These are phyloP conservation scores for Pichia gijzeniarum DNA, from an alignment of 805 yeast genomes.

Conservation along the genomic window DNA sequence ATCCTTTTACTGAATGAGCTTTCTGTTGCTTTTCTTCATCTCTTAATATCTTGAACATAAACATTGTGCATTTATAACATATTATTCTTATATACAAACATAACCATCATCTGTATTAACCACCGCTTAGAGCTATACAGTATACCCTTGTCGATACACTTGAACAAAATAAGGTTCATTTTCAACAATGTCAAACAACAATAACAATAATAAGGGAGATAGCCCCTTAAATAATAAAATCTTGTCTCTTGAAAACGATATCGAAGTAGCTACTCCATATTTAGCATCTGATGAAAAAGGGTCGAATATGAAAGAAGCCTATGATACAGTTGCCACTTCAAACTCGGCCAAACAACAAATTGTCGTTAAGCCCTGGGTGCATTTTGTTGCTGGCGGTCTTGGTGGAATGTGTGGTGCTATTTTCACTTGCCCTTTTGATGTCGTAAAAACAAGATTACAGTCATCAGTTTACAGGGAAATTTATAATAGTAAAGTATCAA, in stretches of 20 bases:
- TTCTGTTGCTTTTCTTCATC: too few relatives aligned
- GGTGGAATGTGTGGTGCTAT: slow-evolving; percentile 99
- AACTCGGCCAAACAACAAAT: neutral
- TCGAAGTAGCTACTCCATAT: slow-evolving; percentile 48
- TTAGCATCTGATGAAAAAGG: slow-evolving; percentile 70
- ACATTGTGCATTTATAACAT: too few relatives aligned
- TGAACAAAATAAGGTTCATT: neutral
- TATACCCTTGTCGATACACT: neutral
- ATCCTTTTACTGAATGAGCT: too few relatives aligned
- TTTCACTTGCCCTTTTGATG: slow-evolving; percentile 91
- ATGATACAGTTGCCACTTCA: slow-evolving; percentile 22
- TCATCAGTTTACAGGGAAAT: slow-evolving; percentile 69
- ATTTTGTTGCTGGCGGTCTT: slow-evolving; percentile 83
- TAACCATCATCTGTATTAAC: too few relatives aligned
- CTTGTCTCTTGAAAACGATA: slow-evolving; percentile 3
- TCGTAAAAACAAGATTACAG: slow-evolving; percentile 91
- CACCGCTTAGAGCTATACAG: too few relatives aligned
- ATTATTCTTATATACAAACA: too few relatives aligned
- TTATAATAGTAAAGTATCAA: slow-evolving; percentile 37
- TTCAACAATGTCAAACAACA: neutral
- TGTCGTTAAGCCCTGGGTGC: slow-evolving; percentile 55
- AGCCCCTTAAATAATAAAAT: neutral
- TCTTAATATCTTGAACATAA: too few relatives aligned
- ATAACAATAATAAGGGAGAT: neutral
- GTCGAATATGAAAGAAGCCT: slow-evolving; percentile 38